Evolutionary conservation across 108 stramenopile species (phyloP), one percentile per base, ranked within the genome.

Genomic region (Cyclotella atomus): DNA sequence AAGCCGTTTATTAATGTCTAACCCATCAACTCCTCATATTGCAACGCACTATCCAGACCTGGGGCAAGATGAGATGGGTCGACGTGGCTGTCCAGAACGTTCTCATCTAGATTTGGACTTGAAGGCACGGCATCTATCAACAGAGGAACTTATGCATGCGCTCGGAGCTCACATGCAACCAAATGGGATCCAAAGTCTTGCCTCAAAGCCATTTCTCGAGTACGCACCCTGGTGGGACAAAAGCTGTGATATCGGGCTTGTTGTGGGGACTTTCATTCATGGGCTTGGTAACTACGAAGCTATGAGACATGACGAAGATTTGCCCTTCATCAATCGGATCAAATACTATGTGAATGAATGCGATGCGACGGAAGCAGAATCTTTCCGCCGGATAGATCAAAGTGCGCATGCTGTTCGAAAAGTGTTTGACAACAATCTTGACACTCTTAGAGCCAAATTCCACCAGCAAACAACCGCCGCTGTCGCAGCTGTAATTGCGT

Each of bases 221-320:
- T 86, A 84, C 7, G 87, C 85, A 23, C 75, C 73, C 10, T 94
- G 93, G 93, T 95, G 93, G 93, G 91, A 95, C 61, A 77, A 88
- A 23, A 79, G 79, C 24, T 95, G 93, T 69, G 93, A 95, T 70
- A 72, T 95, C 34, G 91, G 82, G 10, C 81, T 95, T 34, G 30
- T 92, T 19, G 46, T 95, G 29, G 93, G 93, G 33, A 89, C 93
- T 25, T 92, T 95, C 71, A 77, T 95, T 47, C 93, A 95, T 65
- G 93, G 93, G 3, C 71, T 95, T 35, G 91, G 93, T 1, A 95
- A 92, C 63, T 95, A 92, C 57, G 87, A 91, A 47, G 72, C 88
- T 6, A 95, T 95, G 91, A 57, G 83, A n/a, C 76, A 82, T 32
- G 93, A 95, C 65, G 84, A 86, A 36, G 81, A 88, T 10, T 78